Evolutionary conservation across 495 filamentous ascomycete genomes (phyloP), one percentile per base, ranked within the genome.

Genomic region (Trichoderma gamsii): DNA sequence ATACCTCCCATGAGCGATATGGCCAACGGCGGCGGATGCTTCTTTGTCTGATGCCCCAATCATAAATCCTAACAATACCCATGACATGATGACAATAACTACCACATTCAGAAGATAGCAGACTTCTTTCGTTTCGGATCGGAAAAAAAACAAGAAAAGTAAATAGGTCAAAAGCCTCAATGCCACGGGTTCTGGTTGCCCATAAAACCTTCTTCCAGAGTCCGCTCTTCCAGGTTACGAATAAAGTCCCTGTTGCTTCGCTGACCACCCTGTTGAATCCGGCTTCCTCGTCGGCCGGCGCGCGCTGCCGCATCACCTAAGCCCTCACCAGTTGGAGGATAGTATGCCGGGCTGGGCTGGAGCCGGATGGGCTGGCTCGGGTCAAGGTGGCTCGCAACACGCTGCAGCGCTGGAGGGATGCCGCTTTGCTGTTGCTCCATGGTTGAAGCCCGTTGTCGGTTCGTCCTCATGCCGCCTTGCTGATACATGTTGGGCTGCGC

Each of bases 341-440:
- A 98, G 77, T 99, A 99, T 9, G 96, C 96, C 2, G 96, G 96
- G 69, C 92, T 97, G 7, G 96, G 96, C 74, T 99, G 96, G 49
- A 97, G 77, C 59, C 96, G 84, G 73, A 99, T 98, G 0, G 96
- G 96, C 43, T 93, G 91, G 68, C 86, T 97, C 6, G 96, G 96
- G 74, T 99, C 94, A 64, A 99, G 87, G 76, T 97, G 95, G 74
- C 92, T 96, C 13, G 93, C 93, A n/a, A 98, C 95, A 68, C 96
- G 82, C 75, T 99, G 96, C 66, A 99, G 93, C 0, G 93, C 88
- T 12, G 91, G 86, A 0, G 96, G 96, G 66, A 99, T 94, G 8
- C 95, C 94, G 67, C 89, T 90, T 73, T 91, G 89, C 72, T 96
- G 90, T 69, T 93, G 91, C 74, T 97, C 94, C 88, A 97, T 92